A percentile compares a stretch with the other conserved stretches of the same genome.
Conservation (phyloP, 306 rosid genomes). For the Oemleria cerasiformis region DNA sequence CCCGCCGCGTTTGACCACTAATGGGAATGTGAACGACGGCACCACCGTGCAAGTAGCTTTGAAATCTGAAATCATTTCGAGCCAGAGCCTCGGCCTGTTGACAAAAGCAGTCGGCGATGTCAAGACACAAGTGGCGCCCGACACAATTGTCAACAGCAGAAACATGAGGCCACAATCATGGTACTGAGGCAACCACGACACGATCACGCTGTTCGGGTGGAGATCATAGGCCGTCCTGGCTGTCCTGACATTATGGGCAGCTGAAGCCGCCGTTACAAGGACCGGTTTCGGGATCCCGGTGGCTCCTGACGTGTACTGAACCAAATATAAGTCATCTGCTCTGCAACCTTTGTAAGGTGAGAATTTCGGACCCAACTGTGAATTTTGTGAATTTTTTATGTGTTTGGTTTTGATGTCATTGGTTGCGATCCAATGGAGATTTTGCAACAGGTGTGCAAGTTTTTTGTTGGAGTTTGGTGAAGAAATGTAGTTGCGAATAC, state of each 20-base stretch:
- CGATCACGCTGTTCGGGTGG: conserved; percentile 58
- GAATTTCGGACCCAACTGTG: background rate
- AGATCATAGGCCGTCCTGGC: conserved; percentile 76
- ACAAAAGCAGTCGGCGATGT: conserved; percentile 57
- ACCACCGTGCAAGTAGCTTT: conserved; percentile 77
- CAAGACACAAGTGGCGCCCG: conserved; percentile 63
- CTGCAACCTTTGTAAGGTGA: conserved; percentile 44
- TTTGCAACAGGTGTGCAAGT: conserved; percentile 36
- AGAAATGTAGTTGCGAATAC: conserved; percentile 35
- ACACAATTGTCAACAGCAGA: conserved; percentile 57
- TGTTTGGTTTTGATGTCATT: conserved; percentile 32
- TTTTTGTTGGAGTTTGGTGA: conserved; percentile 26
- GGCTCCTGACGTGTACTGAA: conserved; percentile 84
- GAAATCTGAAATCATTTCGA: conserved; percentile 58
- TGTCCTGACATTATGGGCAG: conserved; percentile 67
- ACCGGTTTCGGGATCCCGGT: conserved; percentile 77
- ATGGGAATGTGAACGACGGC: conserved; percentile 68
- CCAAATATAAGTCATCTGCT: conserved; percentile 49
- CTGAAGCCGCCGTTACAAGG: conserved; percentile 66
- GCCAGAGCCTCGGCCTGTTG: conserved; percentile 64
- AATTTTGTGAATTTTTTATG: background rate
- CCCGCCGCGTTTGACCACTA: conserved; percentile 64
- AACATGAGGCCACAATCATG: conserved; percentile 90
- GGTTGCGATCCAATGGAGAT: conserved; percentile 49
- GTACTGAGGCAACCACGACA: conserved; percentile 87